A percentile compares a stretch with the other conserved stretches of the same genome.
Evolutionary conservation across 352 stramenopile species (phyloP).

Genomic region (Globisporangium recalcitrans): DNA sequence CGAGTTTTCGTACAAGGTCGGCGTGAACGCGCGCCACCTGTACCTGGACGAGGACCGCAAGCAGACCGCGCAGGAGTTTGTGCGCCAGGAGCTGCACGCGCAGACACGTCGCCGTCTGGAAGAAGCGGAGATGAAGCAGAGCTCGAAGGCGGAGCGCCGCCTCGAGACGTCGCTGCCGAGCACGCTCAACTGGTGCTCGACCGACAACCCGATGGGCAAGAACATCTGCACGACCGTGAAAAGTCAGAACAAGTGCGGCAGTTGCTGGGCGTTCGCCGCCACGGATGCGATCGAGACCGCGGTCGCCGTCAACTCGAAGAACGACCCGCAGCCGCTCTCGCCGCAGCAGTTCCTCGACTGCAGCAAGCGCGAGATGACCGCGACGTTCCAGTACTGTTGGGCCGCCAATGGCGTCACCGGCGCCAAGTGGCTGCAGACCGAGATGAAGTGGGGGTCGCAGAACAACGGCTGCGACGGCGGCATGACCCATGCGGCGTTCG

Average conservation of each 20-base stretch:
- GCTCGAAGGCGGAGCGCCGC: constrained; percentile 11
- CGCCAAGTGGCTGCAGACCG: constrained; percentile 48
- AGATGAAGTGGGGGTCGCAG: constrained; percentile 70
- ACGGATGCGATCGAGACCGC: constrained; percentile 75
- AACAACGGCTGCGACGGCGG: constrained; percentile 76
- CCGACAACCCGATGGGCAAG: constrained; percentile 49
- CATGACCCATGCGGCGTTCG: constrained; percentile 81
- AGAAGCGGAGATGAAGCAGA: constrained; percentile 6
- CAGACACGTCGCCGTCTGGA: constrained; percentile 23
- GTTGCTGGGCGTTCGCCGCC: constrained; percentile 78
- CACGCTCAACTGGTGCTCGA: constrained; percentile 71
- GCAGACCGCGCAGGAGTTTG: constrained; percentile 44
- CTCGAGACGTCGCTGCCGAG: constrained; percentile 15
- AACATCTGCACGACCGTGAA: constrained; percentile 75
- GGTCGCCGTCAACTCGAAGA: constrained; percentile 42
- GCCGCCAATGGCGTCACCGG: constrained; percentile 37
- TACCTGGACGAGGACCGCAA: constrained; percentile 39
- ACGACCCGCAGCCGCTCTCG: constrained; percentile 47
- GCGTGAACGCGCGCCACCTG: constrained; percentile 62
- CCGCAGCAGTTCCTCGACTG: constrained; percentile 79
- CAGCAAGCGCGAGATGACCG: constrained; percentile 58
- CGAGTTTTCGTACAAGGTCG: constrained; percentile 55
- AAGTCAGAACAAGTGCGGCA: constrained; percentile 77
- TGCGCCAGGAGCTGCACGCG: constrained; percentile 50
- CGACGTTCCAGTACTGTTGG: constrained; percentile 81